Percentiles rank a stretch among this genome's conserved stretches.
Conservation (phyloP, 148 eudicot genomes). For the Vaccinium vitisidaea region DNA sequence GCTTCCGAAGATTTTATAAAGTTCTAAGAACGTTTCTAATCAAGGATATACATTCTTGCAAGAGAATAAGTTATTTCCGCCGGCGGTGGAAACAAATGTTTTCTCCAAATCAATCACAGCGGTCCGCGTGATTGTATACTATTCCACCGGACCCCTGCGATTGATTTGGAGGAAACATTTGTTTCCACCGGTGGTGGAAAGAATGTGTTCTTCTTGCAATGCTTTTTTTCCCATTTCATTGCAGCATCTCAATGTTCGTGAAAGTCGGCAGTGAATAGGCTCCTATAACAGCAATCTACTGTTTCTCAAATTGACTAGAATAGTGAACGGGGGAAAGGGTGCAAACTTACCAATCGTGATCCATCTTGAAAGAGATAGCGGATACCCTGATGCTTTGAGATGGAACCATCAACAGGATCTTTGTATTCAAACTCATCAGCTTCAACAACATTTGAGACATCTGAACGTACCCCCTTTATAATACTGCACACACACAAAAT, state of each 20-base stretch:
- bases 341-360: conserved; percentile 66
- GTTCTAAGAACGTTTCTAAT: neutral
- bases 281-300: neutral
- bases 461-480: conserved; percentile 61
- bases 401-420: conserved; percentile 93
- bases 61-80: neutral
- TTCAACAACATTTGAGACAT: conserved; percentile 59
- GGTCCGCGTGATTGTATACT: too few species aligned
- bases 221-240: neutral
- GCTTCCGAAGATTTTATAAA: neutral
- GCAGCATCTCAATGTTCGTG: neutral
- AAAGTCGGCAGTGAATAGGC: neutral
- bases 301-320: neutral
- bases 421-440: conserved; percentile 95
- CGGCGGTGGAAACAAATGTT: too few species aligned
- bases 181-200: too few species aligned
- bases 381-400: conserved; percentile 95
- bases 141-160: too few species aligned
- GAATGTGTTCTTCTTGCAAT: neutral
- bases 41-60: neutral
- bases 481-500: conserved; percentile 25
- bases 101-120: too few species aligned
- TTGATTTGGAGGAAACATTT: too few species aligned
- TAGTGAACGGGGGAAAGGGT: conserved; percentile 2
- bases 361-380: conserved; percentile 94